Base-by-base conservation (phyloP, 2,329 filamentous ascomycete genomes). In the Trichoderma brevicompactum region DNA sequence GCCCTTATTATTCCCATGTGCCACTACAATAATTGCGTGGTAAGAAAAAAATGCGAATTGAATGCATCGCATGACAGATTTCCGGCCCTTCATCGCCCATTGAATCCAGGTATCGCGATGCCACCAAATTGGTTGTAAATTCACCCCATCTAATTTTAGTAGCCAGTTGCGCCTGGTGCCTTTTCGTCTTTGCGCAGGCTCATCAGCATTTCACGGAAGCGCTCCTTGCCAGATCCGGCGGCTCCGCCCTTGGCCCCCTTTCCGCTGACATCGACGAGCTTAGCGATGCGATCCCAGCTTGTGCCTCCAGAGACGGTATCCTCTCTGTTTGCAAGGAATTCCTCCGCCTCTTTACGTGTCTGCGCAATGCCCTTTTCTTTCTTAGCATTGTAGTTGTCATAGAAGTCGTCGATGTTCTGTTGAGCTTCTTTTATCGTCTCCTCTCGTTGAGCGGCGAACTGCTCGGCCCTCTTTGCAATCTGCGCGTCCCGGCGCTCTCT, bases 331-430 rank as follows among this genome's bases (percentile, higher is more conserved):
- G 87, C 89, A 53, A 98, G 81, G 79, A 98, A 99, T 75, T 97
- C 89, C 74, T 98, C 94, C 7, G 94, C 95, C 72, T 99, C 95
- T 77, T 91, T 90, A 73, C 90, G 88, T 65, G 94, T 95, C 82
- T 96, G 92, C 23, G 90, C 84, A 71, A 97, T 90, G 66, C 87
- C 87, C 85, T 98, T 98, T 78, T 99, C 95, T 78, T 95, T 94
- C 82, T 97, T 97, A 79, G 90, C 89, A 83, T 98, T 98, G 84
- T 99, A 99, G 80, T 97, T 97, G 76, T 97, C 94, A 83, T 99
- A 99, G 81, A 98, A 99, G 77, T 97, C 95, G 77, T 99, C 95
- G 69, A 99, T 96, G 78, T 96, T 95, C 76, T 94, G 87, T 75
- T 93, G 92, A 10, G 95, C 95, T 72, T 95, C 92, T 77, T 92